These are phyloP conservation scores for Talaromyces sp. DNA, from an alignment of 2,329 filamentous ascomycete species.

Conservation along the genomic window DNA sequence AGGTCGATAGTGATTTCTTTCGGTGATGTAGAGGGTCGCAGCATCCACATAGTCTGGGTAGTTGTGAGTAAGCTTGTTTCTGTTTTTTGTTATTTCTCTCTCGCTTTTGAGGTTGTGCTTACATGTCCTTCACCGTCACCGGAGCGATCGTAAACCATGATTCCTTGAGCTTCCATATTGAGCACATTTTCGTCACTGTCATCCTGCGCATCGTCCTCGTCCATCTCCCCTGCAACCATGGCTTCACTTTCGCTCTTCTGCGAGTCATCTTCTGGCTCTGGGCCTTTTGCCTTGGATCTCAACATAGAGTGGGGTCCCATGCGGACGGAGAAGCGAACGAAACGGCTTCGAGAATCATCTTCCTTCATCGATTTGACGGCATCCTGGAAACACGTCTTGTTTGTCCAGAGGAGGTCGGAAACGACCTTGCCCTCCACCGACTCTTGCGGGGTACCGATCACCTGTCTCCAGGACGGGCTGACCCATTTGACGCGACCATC, in stretches of 20 bases:
- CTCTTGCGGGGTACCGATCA: constrained; percentile 73
- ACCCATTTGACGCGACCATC: constrained; percentile 92
- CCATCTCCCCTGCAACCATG: constrained; percentile 12
- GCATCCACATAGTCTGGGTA: constrained; percentile 95
- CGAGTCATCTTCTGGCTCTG: constrained; percentile 4
- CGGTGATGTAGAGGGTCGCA: constrained; percentile 81
- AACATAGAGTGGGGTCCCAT: constrained; percentile 66
- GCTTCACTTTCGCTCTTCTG: constrained; percentile 1
- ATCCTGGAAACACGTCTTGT: constrained; percentile 73
- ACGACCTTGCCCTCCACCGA: constrained; percentile 71
- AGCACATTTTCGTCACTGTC: constrained; percentile 49
- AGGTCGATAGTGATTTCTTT: constrained; percentile 95
- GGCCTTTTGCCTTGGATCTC: constrained; percentile 29
- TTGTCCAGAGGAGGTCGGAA: constrained; percentile 72
- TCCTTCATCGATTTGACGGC: constrained; percentile 83
- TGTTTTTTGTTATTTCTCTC: not conserved
- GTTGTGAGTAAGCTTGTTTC: constrained; percentile 15
- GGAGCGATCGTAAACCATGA: constrained; percentile 91
- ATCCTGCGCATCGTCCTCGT: constrained; percentile 30
- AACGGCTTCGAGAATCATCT: constrained; percentile 88
- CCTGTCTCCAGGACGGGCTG: constrained; percentile 90
- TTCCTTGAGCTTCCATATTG: constrained; percentile 90
- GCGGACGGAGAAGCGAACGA: constrained; percentile 71
- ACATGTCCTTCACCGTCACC: constrained; percentile 87
- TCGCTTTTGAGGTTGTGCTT: constrained; percentile 36